Evolutionary conservation across 495 filamentous ascomycete species (phyloP).

Genomic region (Coniosporium apollinis): DNA sequence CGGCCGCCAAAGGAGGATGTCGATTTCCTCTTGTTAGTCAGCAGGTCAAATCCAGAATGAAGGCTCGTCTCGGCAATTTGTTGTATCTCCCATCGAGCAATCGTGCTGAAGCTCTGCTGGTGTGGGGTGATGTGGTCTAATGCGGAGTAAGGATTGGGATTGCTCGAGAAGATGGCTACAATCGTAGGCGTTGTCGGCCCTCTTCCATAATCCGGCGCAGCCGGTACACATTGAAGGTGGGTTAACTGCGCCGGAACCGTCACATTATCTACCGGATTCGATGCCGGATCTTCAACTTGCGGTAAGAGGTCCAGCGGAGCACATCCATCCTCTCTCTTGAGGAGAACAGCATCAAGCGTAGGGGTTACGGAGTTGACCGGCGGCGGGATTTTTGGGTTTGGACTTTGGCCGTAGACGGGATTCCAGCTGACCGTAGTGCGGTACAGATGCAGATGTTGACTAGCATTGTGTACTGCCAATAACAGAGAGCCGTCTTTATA

Average conservation of each 20-base stretch:
- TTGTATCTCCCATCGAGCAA: slow-evolving; percentile 71
- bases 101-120: slow-evolving; percentile 45
- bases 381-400: too few relatives aligned
- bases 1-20: slow-evolving; percentile 14
- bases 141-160: slow-evolving; percentile 30
- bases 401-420: slow-evolving; percentile 7
- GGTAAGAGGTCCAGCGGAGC: too few relatives aligned
- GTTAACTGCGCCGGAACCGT: too few relatives aligned
- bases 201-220: too few relatives aligned
- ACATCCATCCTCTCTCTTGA: too few relatives aligned
- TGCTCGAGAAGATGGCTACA: slow-evolving; percentile 52
- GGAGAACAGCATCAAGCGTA: too few relatives aligned
- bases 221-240: too few relatives aligned
- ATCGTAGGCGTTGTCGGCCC: slow-evolving; percentile 39
- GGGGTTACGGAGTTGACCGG: too few relatives aligned
- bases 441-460: slow-evolving; percentile 18
- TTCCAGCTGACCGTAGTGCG: slow-evolving; percentile 25
- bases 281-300: too few relatives aligned
- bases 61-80: slow-evolving; percentile 38
- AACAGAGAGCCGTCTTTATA: slow-evolving; percentile 19
- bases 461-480: slow-evolving; percentile 17
- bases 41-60: slow-evolving; percentile 58
- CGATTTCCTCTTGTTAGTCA: slow-evolving; percentile 40
- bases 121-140: slow-evolving; percentile 33
- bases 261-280: too few relatives aligned